Percentiles rank a stretch among this genome's conserved stretches.
phyloP scores from a whole-genome alignment of 768 basidiomycete genomes.

The Boletus insuetus region DNA sequence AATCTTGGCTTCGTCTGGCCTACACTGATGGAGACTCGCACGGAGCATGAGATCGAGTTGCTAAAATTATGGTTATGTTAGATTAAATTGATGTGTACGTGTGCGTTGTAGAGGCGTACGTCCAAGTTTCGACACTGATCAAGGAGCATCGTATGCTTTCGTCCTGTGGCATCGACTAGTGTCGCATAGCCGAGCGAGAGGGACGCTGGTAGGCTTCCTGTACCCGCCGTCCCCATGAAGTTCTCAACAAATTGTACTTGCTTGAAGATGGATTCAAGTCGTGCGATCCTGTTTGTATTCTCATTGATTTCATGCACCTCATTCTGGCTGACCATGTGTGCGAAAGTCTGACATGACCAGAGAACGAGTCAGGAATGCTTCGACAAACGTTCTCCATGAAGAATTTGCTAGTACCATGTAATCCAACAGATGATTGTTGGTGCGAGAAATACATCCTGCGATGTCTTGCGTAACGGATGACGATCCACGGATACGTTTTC shows the following conservation, averaged over 20 bases:
- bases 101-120: background rate
- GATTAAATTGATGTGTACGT: background rate
- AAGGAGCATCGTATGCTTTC: background rate
- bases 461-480: constrained; percentile 2
- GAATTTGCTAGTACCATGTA: constrained; percentile 5
- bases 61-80: background rate
- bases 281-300: background rate
- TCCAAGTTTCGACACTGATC: background rate
- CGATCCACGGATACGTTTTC: background rate
- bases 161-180: constrained; percentile 1
- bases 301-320: background rate
- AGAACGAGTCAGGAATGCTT: background rate
- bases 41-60: background rate
- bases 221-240: background rate
- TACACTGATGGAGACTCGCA: background rate
- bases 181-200: background rate
- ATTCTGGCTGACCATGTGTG: background rate
- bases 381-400: no score
- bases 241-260: background rate
- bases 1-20: background rate
- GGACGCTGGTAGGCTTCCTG: background rate
- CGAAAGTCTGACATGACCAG: background rate
- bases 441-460: background rate
- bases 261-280: background rate
- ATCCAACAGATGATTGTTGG: background rate